Evolutionary conservation across 2,329 filamentous ascomycete genomes (phyloP).

Genomic region (Apiospora malaysiana): DNA sequence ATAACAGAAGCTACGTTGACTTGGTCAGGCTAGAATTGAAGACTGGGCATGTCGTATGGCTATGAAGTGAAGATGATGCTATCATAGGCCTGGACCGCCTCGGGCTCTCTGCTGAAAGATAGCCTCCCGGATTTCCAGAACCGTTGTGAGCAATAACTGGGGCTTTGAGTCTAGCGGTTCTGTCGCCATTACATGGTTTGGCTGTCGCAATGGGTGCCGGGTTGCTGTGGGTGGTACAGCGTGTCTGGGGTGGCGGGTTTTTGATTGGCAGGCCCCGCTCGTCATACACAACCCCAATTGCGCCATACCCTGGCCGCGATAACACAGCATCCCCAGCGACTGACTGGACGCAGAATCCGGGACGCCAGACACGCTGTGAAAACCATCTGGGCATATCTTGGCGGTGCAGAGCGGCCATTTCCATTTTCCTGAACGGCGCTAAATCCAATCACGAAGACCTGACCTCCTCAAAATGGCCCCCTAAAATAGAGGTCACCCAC

Average conservation of each 20-base stretch:
- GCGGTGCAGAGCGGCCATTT: not conserved
- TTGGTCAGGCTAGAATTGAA: too few species aligned
- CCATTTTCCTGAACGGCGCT: not conserved
- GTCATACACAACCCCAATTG: slow-evolving; percentile 13
- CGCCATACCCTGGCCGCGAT: not conserved
- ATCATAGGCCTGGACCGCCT: not conserved
- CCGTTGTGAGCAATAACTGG: not conserved
- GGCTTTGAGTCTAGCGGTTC: not conserved
- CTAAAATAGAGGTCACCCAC: not conserved
- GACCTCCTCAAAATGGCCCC: not conserved
- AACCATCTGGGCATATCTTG: not conserved
- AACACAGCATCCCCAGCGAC: not conserved
- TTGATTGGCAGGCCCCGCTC: not conserved
- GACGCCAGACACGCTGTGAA: not conserved
- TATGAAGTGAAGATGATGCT: not conserved
- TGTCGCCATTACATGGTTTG: not conserved
- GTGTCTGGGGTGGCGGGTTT: not conserved
- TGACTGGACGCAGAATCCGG: not conserved
- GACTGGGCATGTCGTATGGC: too few species aligned
- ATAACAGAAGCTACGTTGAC: not conserved
- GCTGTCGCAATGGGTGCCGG: not conserved
- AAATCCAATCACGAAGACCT: not conserved
- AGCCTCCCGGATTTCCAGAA: not conserved
- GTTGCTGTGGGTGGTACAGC: not conserved
- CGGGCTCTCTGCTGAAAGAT: not conserved